A percentile compares a stretch with the other conserved stretches of the same genome.
Conservation (phyloP, 2,329 filamentous ascomycete genomes). For the Didymellaceae sp. region DNA sequence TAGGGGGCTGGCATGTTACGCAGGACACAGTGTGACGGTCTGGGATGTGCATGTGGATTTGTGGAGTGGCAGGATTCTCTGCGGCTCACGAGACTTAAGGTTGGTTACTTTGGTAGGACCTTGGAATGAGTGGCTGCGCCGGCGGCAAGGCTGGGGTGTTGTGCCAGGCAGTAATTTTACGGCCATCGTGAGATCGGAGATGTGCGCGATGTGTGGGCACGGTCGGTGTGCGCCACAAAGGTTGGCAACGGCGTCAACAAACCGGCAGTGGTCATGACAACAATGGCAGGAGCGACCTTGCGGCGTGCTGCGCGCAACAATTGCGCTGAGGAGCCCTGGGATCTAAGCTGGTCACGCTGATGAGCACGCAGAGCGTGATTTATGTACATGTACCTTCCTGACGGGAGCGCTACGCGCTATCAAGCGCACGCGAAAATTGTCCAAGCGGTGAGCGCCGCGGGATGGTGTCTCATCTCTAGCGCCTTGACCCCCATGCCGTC, state of each 20-base stretch:
- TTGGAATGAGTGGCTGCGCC: conserved; percentile 13
- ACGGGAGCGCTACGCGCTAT: conserved; percentile 7
- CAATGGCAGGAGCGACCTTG: conserved; percentile 2
- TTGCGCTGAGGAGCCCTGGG: background rate
- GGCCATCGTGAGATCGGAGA: conserved; percentile 14
- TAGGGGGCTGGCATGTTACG: conserved; percentile 13
- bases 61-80: conserved; percentile 3
- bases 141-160: conserved; percentile 14
- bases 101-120: no score
- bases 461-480: conserved; percentile 6
- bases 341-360: background rate
- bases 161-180: conserved; percentile 12
- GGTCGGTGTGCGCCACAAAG: conserved; percentile 13
- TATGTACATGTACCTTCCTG: background rate
- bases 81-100: conserved; percentile 11
- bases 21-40: conserved; percentile 14
- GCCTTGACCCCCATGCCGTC: conserved; percentile 18
- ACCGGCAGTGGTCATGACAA: background rate
- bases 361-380: conserved; percentile 1
- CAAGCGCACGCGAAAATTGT: conserved; percentile 2
- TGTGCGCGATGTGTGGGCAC: conserved; percentile 7
- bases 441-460: conserved; percentile 16
- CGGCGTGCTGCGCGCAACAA: background rate
- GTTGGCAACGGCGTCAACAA: conserved; percentile 15
- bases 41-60: conserved; percentile 13